Percentiles rank a stretch among this genome's conserved stretches.
phyloP scores from a whole-genome alignment of 345 rosid genomes.

The Eucalyptus marginata region DNA sequence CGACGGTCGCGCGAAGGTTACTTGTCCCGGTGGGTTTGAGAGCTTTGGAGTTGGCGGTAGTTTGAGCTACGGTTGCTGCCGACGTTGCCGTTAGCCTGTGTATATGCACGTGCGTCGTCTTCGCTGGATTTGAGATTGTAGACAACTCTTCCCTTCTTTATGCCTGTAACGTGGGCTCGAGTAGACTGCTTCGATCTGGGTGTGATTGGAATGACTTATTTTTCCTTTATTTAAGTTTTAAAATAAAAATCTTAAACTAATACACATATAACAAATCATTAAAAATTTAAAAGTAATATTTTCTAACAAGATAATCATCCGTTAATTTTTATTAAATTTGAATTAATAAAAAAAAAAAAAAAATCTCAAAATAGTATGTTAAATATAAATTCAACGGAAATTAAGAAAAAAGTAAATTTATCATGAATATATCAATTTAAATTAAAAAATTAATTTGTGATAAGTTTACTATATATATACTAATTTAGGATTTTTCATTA shows the following conservation, averaged over 20 bases:
- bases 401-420: rapidly evolving
- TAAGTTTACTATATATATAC: too few species aligned
- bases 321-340: rapidly evolving
- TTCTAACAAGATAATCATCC: rapidly evolving
- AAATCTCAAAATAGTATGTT: too few species aligned
- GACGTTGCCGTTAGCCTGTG: background rate
- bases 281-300: rapidly evolving
- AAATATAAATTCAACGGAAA: rapidly evolving
- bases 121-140: background rate
- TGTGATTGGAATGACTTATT: background rate
- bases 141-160: rapidly evolving
- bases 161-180: background rate
- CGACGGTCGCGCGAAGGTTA: background rate
- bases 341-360: too few species aligned
- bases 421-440: rapidly evolving
- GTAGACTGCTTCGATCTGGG: background rate
- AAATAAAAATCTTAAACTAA: too few species aligned
- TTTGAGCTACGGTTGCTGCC: background rate
- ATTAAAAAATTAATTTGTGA: too few species aligned
- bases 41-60: background rate
- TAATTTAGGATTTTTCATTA: rapidly evolving
- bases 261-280: rapidly evolving
- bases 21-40: background rate
- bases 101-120: background rate
- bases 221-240: background rate